Percentiles rank a stretch among this genome's conserved stretches.
Evolutionary conservation across 768 basidiomycete species (phyloP).

Genomic region (Suillus discolor): DNA sequence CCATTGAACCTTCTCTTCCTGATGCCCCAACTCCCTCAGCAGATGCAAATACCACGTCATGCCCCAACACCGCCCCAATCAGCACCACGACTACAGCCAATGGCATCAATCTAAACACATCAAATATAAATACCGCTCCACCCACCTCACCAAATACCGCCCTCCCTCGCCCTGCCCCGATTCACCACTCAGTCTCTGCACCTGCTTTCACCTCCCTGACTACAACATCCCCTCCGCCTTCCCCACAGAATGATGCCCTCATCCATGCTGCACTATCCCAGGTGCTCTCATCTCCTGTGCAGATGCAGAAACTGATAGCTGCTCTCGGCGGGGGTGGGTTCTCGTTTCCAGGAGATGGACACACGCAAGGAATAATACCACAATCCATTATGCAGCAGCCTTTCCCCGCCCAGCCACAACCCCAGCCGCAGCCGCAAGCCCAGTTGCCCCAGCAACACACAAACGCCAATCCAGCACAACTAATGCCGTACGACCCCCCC

Average conservation of each 20-base stretch:
- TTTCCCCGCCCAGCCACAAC: slow-evolving; percentile 20
- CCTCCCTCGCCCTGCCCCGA: slow-evolving; percentile 24
- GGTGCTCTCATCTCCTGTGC: slow-evolving; percentile 49
- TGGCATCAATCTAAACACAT: slow-evolving; percentile 14
- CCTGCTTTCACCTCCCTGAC: slow-evolving; percentile 9
- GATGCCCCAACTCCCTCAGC: slow-evolving; percentile 20
- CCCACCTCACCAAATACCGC: slow-evolving; percentile 16
- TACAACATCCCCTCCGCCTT: slow-evolving; percentile 6
- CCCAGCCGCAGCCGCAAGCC: slow-evolving; percentile 20
- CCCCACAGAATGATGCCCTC: slow-evolving; percentile 40
- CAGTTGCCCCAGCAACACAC: slow-evolving; percentile 4
- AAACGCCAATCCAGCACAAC: slow-evolving; percentile 16
- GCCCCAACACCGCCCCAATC: slow-evolving; percentile 19
- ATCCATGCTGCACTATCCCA: slow-evolving; percentile 55
- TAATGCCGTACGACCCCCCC: slow-evolving; percentile 25
- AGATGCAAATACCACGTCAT: slow-evolving; percentile 13
- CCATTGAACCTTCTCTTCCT: slow-evolving; percentile 24
- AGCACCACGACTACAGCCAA: slow-evolving; percentile 17
- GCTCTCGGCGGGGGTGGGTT: slow-evolving; percentile 32
- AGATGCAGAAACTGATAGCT: slow-evolving; percentile 60
- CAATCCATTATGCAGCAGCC: slow-evolving; percentile 27
- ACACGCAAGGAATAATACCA: slow-evolving; percentile 13
- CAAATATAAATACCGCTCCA: not conserved
- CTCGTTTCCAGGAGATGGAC: slow-evolving; percentile 7
- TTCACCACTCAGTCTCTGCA: slow-evolving; percentile 5